Conservation (phyloP, 2,329 filamentous ascomycete genomes). For the Xylaria sp. region DNA sequence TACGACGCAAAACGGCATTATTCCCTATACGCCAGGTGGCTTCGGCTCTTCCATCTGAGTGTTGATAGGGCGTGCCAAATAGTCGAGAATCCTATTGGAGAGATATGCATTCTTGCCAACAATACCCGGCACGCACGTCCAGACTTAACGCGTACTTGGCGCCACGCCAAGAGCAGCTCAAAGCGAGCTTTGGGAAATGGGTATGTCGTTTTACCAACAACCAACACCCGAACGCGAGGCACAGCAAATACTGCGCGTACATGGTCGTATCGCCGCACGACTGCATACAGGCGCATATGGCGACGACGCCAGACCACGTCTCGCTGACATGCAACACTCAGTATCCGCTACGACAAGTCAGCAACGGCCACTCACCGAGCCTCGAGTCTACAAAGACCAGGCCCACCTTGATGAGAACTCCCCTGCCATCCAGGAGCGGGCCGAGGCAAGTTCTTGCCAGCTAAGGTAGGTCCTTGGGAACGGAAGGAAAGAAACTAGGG, state of each 20-base stretch:
- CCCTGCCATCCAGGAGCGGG: neutral
- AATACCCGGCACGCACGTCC: neutral
- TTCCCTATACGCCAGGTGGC: neutral
- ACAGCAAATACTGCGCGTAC: neutral
- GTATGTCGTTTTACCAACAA: neutral
- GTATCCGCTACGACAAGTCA: neutral
- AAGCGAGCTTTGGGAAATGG: slow-evolving; percentile 3
- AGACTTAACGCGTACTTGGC: slow-evolving; percentile 3
- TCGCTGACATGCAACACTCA: neutral
- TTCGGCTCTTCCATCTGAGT: slow-evolving; percentile 3
- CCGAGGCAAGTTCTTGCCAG: neutral
- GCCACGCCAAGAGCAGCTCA: neutral
- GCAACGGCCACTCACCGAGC: neutral
- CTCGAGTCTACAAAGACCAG: neutral
- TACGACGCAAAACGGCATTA: slow-evolving; percentile 5
- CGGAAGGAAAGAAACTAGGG: slow-evolving; percentile 82
- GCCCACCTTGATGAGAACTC: neutral
- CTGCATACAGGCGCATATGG: neutral
- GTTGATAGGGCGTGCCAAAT: neutral
- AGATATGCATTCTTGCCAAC: slow-evolving; percentile 7
- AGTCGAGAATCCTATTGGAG: slow-evolving; percentile 9
- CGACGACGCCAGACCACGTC: neutral
- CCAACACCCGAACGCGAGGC: neutral
- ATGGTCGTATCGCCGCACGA: slow-evolving; percentile 1
- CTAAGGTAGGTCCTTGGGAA: slow-evolving; percentile 62